Conservation (phyloP, 768 basidiomycete genomes). For the Exidia glandulosa region DNA sequence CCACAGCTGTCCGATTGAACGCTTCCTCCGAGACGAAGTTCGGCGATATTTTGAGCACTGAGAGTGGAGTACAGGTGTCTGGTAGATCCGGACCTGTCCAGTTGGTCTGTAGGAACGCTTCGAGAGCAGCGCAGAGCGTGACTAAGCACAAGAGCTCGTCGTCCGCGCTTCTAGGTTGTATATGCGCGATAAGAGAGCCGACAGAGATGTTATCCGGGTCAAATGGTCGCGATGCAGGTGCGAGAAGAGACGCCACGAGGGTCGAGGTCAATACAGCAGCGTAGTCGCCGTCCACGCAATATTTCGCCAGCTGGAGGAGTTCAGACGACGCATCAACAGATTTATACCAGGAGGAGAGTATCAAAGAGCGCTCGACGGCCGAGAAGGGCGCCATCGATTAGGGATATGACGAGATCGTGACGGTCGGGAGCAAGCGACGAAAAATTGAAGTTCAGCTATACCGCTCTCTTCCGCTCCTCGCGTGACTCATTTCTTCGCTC, state of each 20-base stretch:
- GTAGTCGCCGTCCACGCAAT: slow-evolving; percentile 24
- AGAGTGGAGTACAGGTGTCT: slow-evolving; percentile 32
- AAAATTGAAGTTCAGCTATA: too few species aligned
- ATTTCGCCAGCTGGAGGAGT: slow-evolving; percentile 12
- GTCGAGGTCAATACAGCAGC: slow-evolving; percentile 25
- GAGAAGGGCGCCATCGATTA: too few species aligned
- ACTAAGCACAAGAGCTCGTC: slow-evolving; percentile 48
- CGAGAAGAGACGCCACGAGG: slow-evolving; percentile 26
- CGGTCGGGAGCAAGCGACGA: too few species aligned
- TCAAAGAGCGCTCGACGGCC: too few species aligned
- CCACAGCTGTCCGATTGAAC: slow-evolving; percentile 55
- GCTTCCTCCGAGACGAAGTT: slow-evolving; percentile 27
- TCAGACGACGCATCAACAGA: background rate
- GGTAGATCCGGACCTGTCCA: slow-evolving; percentile 96
- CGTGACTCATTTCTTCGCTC: too few species aligned
- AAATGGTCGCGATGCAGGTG: background rate
- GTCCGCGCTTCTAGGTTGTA: slow-evolving; percentile 13
- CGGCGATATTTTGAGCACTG: slow-evolving; percentile 10
- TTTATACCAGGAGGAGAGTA: too few species aligned
- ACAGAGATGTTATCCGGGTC: background rate
- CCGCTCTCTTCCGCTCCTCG: too few species aligned
- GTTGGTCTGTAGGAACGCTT: slow-evolving; percentile 86
- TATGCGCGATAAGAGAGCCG: background rate
- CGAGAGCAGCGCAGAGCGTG: slow-evolving; percentile 68
- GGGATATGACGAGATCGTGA: too few species aligned